These are phyloP conservation scores for Puccinia hordei DNA, from an alignment of 1,284 basidiomycete genomes.

Conservation along the genomic window DNA sequence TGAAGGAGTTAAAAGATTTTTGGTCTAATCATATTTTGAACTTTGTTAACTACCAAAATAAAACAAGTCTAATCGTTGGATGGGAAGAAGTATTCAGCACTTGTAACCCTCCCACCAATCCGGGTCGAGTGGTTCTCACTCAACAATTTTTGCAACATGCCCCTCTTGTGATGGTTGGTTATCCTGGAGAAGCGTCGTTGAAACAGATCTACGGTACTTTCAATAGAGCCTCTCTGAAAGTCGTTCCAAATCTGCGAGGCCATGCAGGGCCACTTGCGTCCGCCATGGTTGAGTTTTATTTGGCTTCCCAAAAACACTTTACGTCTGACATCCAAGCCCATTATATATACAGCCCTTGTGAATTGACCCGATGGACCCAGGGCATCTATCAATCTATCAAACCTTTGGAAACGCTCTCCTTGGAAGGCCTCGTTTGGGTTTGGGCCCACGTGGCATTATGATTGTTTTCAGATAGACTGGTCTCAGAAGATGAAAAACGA, in stretches of 20 bases:
- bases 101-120: constrained; percentile 99
- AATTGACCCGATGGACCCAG: constrained; percentile 95
- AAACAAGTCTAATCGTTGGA: constrained; percentile 89
- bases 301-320: constrained; percentile 89
- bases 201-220: constrained; percentile 99
- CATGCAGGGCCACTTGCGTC: constrained; percentile 93
- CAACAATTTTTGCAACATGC: constrained; percentile 97
- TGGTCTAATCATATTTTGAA: constrained; percentile 97
- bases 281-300: constrained; percentile 95
- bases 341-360: constrained; percentile 98
- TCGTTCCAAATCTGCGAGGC: constrained; percentile 86
- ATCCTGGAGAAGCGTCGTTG: constrained; percentile 93
- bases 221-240: constrained; percentile 92
- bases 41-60: constrained; percentile 97
- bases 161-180: constrained; percentile 99
- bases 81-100: constrained; percentile 99
- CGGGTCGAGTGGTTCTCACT: constrained; percentile 94
- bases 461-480: constrained; percentile 95
- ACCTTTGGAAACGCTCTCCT: constrained; percentile 82
- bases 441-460: constrained; percentile 99
- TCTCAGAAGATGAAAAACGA: constrained; percentile 80
- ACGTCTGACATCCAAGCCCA: constrained; percentile 96
- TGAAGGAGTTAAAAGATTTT: constrained; percentile 92
- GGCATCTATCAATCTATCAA: constrained; percentile 96
- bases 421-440: constrained; percentile 91